Evolutionary conservation across 2,329 filamentous ascomycete genomes (phyloP).

Genomic region (Aspergillus novoparasiticus): DNA sequence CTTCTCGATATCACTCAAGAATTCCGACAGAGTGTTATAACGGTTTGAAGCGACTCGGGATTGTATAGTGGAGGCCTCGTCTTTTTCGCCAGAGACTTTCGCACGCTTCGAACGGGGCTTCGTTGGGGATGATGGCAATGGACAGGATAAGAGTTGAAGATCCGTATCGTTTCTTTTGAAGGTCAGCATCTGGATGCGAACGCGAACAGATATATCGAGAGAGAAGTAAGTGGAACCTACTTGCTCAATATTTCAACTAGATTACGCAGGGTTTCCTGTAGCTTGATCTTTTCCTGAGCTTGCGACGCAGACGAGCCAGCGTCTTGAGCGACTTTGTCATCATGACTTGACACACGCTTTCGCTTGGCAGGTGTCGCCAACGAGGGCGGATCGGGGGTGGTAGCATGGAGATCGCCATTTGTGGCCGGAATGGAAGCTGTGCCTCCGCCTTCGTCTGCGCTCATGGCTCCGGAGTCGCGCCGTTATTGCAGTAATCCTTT

Average conservation of each 20-base stretch:
- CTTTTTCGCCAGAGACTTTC: slow-evolving; percentile 40
- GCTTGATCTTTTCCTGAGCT: slow-evolving; percentile 31
- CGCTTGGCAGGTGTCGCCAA: slow-evolving; percentile 43
- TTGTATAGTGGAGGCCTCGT: slow-evolving; percentile 40
- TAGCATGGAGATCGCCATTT: slow-evolving; percentile 38
- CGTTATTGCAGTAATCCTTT: slow-evolving; percentile 20
- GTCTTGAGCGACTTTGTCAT: slow-evolving; percentile 32
- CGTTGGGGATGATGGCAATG: slow-evolving; percentile 37
- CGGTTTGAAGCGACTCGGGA: slow-evolving; percentile 39
- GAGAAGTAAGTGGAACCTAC: slow-evolving; percentile 19
- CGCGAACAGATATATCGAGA: background rate
- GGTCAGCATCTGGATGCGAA: slow-evolving; percentile 23
- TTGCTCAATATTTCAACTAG: slow-evolving; percentile 37
- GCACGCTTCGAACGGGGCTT: slow-evolving; percentile 48
- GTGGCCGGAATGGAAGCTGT: slow-evolving; percentile 32
- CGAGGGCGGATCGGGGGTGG: slow-evolving; percentile 31
- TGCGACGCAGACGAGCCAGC: slow-evolving; percentile 26
- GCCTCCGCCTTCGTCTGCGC: slow-evolving; percentile 40
- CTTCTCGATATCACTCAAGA: slow-evolving; percentile 46
- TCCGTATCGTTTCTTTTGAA: slow-evolving; percentile 45
- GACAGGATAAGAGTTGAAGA: slow-evolving; percentile 45
- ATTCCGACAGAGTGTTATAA: slow-evolving; percentile 45
- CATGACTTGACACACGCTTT: slow-evolving; percentile 42
- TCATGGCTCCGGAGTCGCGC: slow-evolving; percentile 36
- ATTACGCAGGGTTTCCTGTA: slow-evolving; percentile 40